Base-by-base conservation (phyloP, 495 filamentous ascomycete species). In the Geopyxis carbonaria region DNA sequence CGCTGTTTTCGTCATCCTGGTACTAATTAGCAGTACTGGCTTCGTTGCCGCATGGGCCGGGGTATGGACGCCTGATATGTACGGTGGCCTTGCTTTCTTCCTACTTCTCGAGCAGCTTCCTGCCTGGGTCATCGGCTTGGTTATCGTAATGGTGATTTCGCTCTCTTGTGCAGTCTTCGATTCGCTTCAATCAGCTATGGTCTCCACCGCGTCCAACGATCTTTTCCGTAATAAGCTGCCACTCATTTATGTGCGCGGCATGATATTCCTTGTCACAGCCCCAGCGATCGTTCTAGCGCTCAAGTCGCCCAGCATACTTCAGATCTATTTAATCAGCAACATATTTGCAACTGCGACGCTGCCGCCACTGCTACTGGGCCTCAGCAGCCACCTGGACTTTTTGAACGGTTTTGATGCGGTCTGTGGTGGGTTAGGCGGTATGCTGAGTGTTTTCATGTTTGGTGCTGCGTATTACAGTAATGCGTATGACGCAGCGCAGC, bases 311-410 rank as follows among this genome's bases (percentile, higher is more conserved):
- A 70, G 66, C 29, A 72, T 84, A 42, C 57, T 84, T 23, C 73
- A 78, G 57, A 81, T 84, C 44, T 84, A 76, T 57, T 63, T 84
- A 23, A 80, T 84, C 32, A 73, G 74, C 13, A 79, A 84, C 41
- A 66, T 83, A 5, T 65, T 82, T 18, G 76, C 75, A 34, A 73
- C 78, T 5, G 67, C 76, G 22, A 64, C 69, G 15, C 75, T 84
- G 27, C 78, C 78, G 1, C 66, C 75, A 4, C 63, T 84, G 5
- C 55, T 80, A 14, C 59, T 84, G 5, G 78, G 78, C 0, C 57
- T 84, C 18, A 69, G 63, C 56, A 38, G 45, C 19, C 18, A 33
- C 2, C 35, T 54, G 15, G 81, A 79, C 57, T 81, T 68, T 62
- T 77, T 78, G 70, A 64, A 73, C 11, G 79, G 79, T 8, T 75